A percentile compares a stretch with the other conserved stretches of the same genome.
phyloP scores from a whole-genome alignment of 2,329 filamentous ascomycete genomes.

The Colletotrichum sp. region DNA sequence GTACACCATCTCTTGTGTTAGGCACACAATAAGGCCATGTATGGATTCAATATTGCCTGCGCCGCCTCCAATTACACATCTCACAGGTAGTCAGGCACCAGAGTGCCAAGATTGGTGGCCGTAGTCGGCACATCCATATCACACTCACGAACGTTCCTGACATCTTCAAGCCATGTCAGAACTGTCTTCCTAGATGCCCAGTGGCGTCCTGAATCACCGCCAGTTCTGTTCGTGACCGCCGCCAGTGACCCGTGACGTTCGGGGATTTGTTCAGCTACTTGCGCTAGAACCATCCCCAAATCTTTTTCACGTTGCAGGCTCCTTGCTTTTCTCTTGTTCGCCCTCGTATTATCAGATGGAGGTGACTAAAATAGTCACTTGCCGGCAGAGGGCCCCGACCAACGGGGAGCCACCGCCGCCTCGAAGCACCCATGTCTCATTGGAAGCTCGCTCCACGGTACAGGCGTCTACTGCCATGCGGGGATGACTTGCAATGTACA shows the following conservation, averaged over 20 bases:
- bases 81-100: background rate
- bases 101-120: background rate
- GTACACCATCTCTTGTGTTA: constrained; percentile 1
- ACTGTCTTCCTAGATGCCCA: background rate
- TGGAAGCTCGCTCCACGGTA: background rate
- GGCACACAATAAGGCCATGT: background rate
- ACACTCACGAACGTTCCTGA: background rate
- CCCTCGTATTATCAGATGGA: constrained; percentile 4
- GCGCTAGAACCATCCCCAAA: background rate
- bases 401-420: background rate
- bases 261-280: background rate
- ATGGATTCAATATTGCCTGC: background rate
- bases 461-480: background rate
- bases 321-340: constrained; percentile 9
- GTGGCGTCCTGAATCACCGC: background rate
- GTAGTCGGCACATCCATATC: background rate
- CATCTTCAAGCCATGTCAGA: background rate
- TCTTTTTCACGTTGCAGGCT: background rate
- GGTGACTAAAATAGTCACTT: background rate
- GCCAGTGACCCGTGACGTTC: background rate
- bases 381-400: background rate
- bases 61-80: background rate
- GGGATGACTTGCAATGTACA: background rate
- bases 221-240: no score
- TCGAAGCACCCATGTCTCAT: background rate